Evolutionary conservation across 441 rosid genomes (phyloP).

Genomic region (Adansonia rubrostipa): DNA sequence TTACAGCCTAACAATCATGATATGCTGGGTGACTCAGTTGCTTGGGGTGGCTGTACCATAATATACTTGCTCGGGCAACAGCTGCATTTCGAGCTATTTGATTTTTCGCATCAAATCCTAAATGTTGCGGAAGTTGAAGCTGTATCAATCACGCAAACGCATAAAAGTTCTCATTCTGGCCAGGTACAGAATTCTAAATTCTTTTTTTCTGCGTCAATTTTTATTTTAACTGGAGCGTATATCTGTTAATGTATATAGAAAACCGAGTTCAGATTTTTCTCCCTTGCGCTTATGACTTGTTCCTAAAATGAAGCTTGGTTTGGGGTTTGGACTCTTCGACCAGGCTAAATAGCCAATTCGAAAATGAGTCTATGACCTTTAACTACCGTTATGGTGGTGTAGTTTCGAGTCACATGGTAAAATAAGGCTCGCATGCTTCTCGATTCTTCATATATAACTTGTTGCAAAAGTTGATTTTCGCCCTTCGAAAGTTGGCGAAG

Average conservation of each 20-base stretch:
- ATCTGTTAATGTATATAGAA: not conserved
- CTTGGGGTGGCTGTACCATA: conserved; percentile 99
- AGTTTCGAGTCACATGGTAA: not conserved
- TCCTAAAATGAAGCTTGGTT: not conserved
- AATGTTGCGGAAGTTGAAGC: conserved; percentile 96
- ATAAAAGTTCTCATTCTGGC: conserved; percentile 58
- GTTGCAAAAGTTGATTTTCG: not conserved
- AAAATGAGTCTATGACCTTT: not conserved
- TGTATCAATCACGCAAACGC: conserved; percentile 58
- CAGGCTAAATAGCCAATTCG: not conserved
- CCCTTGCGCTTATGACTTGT: not conserved
- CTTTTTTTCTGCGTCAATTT: conserved; percentile 10
- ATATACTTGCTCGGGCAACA: conserved; percentile 98
- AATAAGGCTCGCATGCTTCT: not conserved
- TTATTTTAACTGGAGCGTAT: not conserved
- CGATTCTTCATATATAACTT: not conserved
- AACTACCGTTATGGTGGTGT: not conserved
- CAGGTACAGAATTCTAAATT: conserved; percentile 56
- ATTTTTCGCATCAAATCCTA: conserved; percentile 96
- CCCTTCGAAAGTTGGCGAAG: too few relatives aligned
- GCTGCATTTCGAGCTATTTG: conserved; percentile 96
- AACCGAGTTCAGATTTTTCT: not conserved
- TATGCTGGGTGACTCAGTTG: conserved; percentile 86
- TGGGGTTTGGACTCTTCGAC: not conserved
- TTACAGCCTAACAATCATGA: conserved; percentile 58